Percentiles rank a stretch among this genome's conserved stretches.
These are phyloP conservation scores for Coffea humblotiana DNA, from an alignment of 305 asterid species.

Conservation along the genomic window DNA sequence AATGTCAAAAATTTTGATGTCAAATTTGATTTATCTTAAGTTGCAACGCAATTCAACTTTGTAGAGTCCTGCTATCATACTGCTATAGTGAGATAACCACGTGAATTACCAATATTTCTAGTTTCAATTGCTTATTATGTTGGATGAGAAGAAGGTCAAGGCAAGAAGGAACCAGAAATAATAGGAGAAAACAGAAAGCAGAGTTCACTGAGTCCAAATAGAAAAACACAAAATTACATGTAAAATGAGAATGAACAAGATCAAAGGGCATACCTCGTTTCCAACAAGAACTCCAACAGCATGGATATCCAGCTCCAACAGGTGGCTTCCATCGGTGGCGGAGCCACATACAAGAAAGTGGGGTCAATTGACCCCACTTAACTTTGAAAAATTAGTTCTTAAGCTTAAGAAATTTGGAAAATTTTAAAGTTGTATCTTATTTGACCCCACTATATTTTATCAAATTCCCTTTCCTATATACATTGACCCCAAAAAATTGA, in stretches of 20 bases:
- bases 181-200: neutral
- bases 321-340: slow-evolving; percentile 60
- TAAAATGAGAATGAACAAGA: slow-evolving; percentile 11
- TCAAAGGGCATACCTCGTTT: slow-evolving; percentile 56
- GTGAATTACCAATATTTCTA: neutral
- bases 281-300: slow-evolving; percentile 74
- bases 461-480: no score
- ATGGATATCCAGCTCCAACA: slow-evolving; percentile 33
- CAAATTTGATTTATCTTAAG: neutral
- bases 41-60: neutral
- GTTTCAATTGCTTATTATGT: neutral
- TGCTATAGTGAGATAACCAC: neutral
- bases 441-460: no score
- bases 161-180: neutral
- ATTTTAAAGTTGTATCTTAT: no score
- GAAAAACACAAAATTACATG: slow-evolving; percentile 1
- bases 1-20: neutral
- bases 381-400: no score
- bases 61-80: neutral
- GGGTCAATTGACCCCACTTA: no score
- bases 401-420: no score
- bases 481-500: no score
- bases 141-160: slow-evolving; percentile 4
- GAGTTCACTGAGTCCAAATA: neutral
- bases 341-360: no score